A percentile compares a stretch with the other conserved stretches of the same genome.
Evolutionary conservation across 306 rosid genomes (phyloP).

Genomic region (Dryas drummondii): DNA sequence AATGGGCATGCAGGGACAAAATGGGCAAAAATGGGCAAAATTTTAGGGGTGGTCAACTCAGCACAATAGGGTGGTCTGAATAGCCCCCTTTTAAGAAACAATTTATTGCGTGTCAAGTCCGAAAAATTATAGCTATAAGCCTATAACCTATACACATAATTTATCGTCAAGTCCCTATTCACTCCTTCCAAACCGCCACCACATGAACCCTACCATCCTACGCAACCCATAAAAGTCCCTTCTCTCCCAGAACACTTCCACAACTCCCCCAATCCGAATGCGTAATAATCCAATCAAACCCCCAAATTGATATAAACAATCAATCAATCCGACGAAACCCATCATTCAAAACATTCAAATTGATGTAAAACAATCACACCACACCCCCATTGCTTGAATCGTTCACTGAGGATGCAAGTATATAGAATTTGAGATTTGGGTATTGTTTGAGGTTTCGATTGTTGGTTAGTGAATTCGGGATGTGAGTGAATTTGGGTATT

Average conservation of each 20-base stretch:
- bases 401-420: no score
- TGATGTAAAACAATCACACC: no score
- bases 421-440: neutral
- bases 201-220: neutral
- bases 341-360: no score
- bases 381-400: no score
- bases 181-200: neutral
- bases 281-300: neutral
- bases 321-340: no score
- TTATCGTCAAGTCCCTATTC: constrained; percentile 15
- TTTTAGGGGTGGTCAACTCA: no score
- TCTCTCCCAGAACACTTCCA: neutral
- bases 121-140: no score
- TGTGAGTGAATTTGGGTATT: constrained; percentile 17
- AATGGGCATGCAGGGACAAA: no score
- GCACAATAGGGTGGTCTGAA: no score
- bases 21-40: no score
- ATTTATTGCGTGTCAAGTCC: constrained; percentile 19
- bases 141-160: no score
- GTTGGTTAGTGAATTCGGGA: neutral
- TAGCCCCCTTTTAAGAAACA: neutral
- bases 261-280: neutral
- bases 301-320: neutral
- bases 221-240: neutral
- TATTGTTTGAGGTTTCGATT: neutral